These are phyloP conservation scores for Thelonectria blattea DNA, from an alignment of 2,329 filamentous ascomycete genomes.

Conservation along the genomic window DNA sequence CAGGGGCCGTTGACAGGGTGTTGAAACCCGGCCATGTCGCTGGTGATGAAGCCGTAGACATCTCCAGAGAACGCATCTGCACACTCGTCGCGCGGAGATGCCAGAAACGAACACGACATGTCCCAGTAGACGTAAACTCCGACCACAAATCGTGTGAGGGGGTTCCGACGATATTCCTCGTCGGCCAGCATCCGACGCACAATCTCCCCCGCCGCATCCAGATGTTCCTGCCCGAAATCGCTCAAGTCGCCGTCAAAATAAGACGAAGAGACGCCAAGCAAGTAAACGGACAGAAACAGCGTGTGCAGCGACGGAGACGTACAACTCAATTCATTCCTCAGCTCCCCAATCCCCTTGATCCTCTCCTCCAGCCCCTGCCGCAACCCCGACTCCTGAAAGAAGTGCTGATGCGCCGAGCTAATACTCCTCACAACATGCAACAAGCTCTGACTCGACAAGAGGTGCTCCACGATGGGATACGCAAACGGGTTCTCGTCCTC, in stretches of 20 bases:
- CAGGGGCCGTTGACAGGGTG: not conserved
- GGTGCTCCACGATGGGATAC: not conserved
- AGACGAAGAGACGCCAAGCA: not conserved
- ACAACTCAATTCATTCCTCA: not conserved
- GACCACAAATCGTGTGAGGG: not conserved
- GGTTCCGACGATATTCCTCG: not conserved
- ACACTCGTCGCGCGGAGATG: not conserved
- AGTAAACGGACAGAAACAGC: not conserved
- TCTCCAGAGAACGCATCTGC: not conserved
- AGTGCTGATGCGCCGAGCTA: conserved; percentile 2
- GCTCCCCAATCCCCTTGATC: not conserved
- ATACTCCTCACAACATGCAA: conserved; percentile 7
- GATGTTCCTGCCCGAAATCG: not conserved
- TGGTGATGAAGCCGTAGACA: not conserved
- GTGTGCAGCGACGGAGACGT: not conserved
- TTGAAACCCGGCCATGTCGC: not conserved
- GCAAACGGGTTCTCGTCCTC: conserved; percentile 5
- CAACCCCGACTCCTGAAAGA: not conserved
- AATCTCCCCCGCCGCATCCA: not conserved
- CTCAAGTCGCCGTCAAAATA: not conserved
- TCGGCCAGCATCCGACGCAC: not conserved
- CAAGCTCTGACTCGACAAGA: not conserved
- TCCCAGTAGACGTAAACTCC: not conserved
- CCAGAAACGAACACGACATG: not conserved
- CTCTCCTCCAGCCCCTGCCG: not conserved